Evolutionary conservation across 352 stramenopile species (phyloP).

Genomic region (Globisporangium nunn): DNA sequence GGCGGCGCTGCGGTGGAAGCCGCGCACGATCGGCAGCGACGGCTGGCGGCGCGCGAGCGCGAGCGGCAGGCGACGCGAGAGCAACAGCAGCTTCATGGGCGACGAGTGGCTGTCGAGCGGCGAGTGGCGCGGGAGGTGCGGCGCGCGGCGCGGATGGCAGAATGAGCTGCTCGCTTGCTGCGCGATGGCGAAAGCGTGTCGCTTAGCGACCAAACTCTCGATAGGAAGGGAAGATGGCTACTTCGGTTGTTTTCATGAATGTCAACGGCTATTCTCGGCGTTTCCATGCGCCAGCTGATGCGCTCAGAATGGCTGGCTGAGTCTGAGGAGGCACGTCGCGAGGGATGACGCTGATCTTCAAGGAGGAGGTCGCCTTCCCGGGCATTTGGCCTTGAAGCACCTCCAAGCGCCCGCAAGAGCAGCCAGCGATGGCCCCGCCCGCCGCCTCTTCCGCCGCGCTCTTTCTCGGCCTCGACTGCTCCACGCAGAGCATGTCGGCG

Average conservation of each 20-base stretch:
- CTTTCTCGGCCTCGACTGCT: constrained; percentile 74
- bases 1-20: constrained; percentile 41
- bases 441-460: constrained; percentile 11
- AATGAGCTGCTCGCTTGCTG: constrained; percentile 8
- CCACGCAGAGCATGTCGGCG: constrained; percentile 79
- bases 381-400: too few species aligned
- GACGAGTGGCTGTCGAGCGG: not conserved
- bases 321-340: too few species aligned
- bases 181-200: not conserved
- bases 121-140: not conserved
- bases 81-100: constrained; percentile 10
- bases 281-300: not conserved
- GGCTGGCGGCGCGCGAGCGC: not conserved
- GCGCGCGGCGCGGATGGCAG: constrained; percentile 5
- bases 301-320: too few species aligned
- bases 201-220: constrained; percentile 1
- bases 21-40: not conserved
- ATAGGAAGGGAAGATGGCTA: not conserved
- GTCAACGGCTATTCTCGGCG: not conserved
- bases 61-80: constrained; percentile 9
- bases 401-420: too few species aligned
- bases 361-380: too few species aligned
- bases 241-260: not conserved
- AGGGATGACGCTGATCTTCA: too few species aligned
- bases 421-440: not conserved